phyloP scores from a whole-genome alignment of 2,329 filamentous ascomycete genomes.

The Claviceps fusiformis region DNA sequence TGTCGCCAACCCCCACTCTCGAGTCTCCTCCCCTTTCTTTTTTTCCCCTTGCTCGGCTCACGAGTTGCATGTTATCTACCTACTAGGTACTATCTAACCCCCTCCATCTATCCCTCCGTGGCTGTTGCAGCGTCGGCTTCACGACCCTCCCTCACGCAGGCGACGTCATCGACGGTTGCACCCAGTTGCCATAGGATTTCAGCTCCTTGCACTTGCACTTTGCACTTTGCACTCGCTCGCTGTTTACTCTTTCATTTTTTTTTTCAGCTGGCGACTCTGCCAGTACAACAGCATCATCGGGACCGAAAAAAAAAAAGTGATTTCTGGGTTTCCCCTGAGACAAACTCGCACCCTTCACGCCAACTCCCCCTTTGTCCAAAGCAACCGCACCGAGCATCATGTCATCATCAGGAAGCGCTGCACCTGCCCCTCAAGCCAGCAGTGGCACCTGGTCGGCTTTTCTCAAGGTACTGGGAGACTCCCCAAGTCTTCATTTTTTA shows the following conservation, averaged over 20 bases:
- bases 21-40: too few species aligned
- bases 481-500: not conserved
- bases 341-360: not conserved
- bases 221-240: not conserved
- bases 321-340: not conserved
- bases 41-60: not conserved
- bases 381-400: slow-evolving; percentile 11
- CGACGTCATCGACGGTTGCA: slow-evolving; percentile 1
- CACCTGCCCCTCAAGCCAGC: slow-evolving; percentile 23
- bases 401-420: slow-evolving; percentile 15
- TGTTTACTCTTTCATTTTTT: too few species aligned
- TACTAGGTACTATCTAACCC: too few species aligned
- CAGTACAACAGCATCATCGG: not conserved
- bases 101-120: not conserved
- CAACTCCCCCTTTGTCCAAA: too few species aligned
- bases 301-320: not conserved
- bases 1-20: not conserved
- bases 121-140: not conserved
- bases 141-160: not conserved
- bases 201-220: not conserved
- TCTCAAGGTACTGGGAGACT: slow-evolving; percentile 29
- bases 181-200: not conserved
- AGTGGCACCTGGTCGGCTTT: slow-evolving; percentile 39
- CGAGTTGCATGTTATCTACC: not conserved
- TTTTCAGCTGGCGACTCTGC: not conserved